Base-by-base conservation (phyloP, 1,284 basidiomycete genomes). In the Malassezia japonica region DNA sequence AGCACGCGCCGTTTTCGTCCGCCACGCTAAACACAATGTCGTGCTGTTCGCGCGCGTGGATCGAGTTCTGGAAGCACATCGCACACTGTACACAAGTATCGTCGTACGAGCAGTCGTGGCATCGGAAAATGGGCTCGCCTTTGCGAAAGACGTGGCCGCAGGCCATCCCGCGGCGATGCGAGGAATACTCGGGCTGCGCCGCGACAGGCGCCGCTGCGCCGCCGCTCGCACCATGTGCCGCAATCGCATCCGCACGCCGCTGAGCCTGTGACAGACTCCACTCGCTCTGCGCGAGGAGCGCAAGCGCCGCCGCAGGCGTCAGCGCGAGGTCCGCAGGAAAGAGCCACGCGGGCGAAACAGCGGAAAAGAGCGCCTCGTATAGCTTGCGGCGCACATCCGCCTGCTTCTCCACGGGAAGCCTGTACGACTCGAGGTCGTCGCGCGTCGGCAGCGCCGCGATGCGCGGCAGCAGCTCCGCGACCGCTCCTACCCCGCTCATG, bases 71-170 rank as follows among this genome's bases (percentile, higher is more conserved):
- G 44, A 67, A 72, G 57, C 70, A 72, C 20, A 65, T 64, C 1
- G 64, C 65, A 41, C 70, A 72, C 32, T 67, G 65, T 0, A 72
- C 70, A 50, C 68, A 71, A 2, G 68, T 72, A 40, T 72, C 70
- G 41, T 72, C 70, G 15, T 64, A 60, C 16, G 61, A 67, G 50
- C 70, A 72, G 49, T 72, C 68, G 25, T 59, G 50, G 46, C 72
- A 74, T 35, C 72, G 67, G 49, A 72, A 74, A 48, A 74, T 65
- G 24, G 70, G 67, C 50, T 74, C 72, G 31, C 72, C 72, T 42
- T 70, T 69, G 37, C 63, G 57, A 56, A 74, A 74, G 29, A 73
- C 64, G 45, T 74, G 71, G 1, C 72, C 72, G 44, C 70, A 72
- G 4, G 68, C 59, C 68, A 67, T 70, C 12, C 68, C 70, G 44